phyloP scores from a whole-genome alignment of 768 basidiomycete species.

The Agaricus subrufescens region DNA sequence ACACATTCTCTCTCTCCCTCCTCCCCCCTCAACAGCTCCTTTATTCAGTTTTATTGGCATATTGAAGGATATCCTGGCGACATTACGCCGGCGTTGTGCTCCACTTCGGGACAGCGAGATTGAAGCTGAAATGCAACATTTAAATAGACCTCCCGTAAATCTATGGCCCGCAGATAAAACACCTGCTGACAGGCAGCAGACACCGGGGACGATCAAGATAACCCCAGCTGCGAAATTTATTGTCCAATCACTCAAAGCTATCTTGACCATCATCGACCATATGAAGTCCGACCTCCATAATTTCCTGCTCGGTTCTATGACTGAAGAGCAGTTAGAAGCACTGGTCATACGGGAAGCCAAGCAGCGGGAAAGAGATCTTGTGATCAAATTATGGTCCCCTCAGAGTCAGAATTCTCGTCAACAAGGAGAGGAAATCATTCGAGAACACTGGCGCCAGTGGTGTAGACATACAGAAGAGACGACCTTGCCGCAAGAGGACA shows the following conservation, averaged over 20 bases:
- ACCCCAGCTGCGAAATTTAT: conserved; percentile 41
- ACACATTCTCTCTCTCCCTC: conserved; percentile 47
- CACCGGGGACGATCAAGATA: not conserved
- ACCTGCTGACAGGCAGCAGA: not conserved
- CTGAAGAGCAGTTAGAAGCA: conserved; percentile 51
- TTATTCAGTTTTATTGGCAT: conserved; percentile 51
- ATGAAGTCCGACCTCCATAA: conserved; percentile 70
- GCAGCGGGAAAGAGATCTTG: conserved; percentile 46
- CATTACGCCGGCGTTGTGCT: conserved; percentile 59
- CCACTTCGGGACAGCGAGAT: conserved; percentile 57
- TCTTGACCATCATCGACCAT: conserved; percentile 48
- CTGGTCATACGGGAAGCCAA: conserved; percentile 51
- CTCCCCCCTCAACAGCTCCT: conserved; percentile 66
- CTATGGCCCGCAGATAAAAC: not conserved
- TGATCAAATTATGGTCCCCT: conserved; percentile 45
- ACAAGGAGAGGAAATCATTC: conserved; percentile 21
- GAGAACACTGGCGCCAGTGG: conserved; percentile 31
- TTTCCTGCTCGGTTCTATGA: conserved; percentile 61
- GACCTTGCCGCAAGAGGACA: conserved; percentile 13
- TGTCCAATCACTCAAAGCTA: conserved; percentile 40
- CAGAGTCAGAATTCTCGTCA: not conserved
- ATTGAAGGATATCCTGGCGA: conserved; percentile 47
- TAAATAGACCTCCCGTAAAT: conserved; percentile 7
- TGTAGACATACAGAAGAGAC: not conserved
- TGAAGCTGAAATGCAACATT: conserved; percentile 31